Conservation (phyloP, 1,284 basidiomycete species). For the Ceratobasidium sp. region DNA sequence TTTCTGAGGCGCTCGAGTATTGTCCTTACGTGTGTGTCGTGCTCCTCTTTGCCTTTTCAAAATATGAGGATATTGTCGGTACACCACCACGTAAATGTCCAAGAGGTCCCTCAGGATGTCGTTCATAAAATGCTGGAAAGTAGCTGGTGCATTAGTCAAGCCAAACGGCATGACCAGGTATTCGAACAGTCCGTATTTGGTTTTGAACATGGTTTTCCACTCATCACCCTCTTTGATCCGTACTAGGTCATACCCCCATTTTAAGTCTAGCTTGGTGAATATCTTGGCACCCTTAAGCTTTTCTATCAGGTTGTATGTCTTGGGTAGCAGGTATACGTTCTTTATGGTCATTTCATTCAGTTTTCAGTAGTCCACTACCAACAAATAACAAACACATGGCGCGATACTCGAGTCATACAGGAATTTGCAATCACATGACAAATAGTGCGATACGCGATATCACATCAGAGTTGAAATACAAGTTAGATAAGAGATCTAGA, state of each 20-base stretch:
- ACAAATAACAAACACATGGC: too few relatives aligned
- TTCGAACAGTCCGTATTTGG: constrained; percentile 58
- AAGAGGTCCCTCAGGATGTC: neutral
- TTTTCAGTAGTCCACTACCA: too few relatives aligned
- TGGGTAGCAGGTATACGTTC: constrained; percentile 50
- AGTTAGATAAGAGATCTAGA: too few relatives aligned
- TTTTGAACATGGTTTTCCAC: constrained; percentile 59
- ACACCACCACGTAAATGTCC: neutral
- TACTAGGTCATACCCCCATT: constrained; percentile 55
- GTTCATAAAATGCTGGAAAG: constrained; percentile 54
- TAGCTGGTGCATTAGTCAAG: constrained; percentile 54
- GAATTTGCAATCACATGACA: too few relatives aligned
- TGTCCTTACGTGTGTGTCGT: constrained; percentile 49
- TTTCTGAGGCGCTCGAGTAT: constrained; percentile 51
- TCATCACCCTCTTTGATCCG: constrained; percentile 53
- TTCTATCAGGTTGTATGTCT: constrained; percentile 53
- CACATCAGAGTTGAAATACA: too few relatives aligned
- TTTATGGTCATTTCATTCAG: too few relatives aligned
- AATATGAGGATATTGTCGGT: neutral
- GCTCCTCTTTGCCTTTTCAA: constrained; percentile 48
- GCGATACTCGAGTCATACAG: too few relatives aligned
- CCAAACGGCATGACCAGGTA: constrained; percentile 58
- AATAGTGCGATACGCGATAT: too few relatives aligned
- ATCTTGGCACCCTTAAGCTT: constrained; percentile 50
- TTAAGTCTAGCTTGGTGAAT: constrained; percentile 56